phyloP scores from a whole-genome alignment of 768 basidiomycete genomes.

The button mushroom (Agaricus bisporus) region DNA sequence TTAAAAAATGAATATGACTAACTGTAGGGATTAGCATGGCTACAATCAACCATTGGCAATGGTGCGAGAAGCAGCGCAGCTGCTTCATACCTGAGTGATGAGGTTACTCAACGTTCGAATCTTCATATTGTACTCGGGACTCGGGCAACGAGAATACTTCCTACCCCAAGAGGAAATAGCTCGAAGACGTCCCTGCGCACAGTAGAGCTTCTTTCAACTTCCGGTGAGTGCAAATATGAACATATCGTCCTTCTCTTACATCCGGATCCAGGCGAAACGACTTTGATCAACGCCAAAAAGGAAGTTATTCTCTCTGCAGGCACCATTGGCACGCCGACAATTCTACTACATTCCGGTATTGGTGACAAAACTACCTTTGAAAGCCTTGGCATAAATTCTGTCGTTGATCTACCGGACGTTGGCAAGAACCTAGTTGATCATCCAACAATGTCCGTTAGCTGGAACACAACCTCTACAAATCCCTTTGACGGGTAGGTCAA shows the following conservation, averaged over 20 bases:
- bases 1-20: not conserved
- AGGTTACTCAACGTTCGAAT: constrained; percentile 19
- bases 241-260: no score
- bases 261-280: not conserved
- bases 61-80: constrained; percentile 21
- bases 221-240: constrained; percentile 1
- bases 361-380: constrained; percentile 21
- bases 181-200: not conserved
- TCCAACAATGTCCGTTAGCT: constrained; percentile 19
- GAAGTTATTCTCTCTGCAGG: constrained; percentile 48
- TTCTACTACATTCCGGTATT: constrained; percentile 32
- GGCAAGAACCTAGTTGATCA: constrained; percentile 34
- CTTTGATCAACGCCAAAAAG: constrained; percentile 30
- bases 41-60: constrained; percentile 18
- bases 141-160: constrained; percentile 17
- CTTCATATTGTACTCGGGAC: constrained; percentile 24
- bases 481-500: constrained; percentile 20
- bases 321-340: constrained; percentile 28
- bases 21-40: constrained; percentile 14
- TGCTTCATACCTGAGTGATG: constrained; percentile 17
- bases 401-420: constrained; percentile 28
- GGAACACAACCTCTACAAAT: constrained; percentile 20
- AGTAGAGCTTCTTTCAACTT: constrained; percentile 9
- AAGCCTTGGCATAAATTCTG: constrained; percentile 18
- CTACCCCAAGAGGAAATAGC: not conserved